Evolutionary conservation across 805 yeast species (phyloP), one percentile per base, ranked within the genome.

Genomic region (Pichia heedii): DNA sequence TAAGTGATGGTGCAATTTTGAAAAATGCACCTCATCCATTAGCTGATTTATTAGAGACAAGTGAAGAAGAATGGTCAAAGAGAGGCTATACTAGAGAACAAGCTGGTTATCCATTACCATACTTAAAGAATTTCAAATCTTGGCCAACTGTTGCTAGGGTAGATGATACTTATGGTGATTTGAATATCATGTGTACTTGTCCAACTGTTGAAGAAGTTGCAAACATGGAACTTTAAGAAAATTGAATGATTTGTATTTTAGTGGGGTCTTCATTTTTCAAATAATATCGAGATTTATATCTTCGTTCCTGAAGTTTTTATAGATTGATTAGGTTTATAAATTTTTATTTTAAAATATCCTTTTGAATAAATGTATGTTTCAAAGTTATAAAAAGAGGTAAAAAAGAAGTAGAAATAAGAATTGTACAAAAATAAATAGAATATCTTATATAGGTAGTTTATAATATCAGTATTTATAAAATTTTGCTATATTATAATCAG

Each of bases 61-160:
- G 61, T 32, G 76, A 71, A 49, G 65, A 60, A 18, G 94, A 83
- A 44, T 90, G 97, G 97, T 73, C 69, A 39, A 66, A 67, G 5
- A 77, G 98, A 61, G 94, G 96, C 2, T 93, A 93, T 67, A 73
- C 95, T 2, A 77, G 97, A 57, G 94, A 85, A 58, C 79, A 81
- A 62, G 98, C 98, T 9, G 97, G 93, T 13, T 93, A 78, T 62
- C 97, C 98, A 40, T 69, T 87, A 46, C 76, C 81, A n/a, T 77
- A 71, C 58, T 73, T 93, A 60, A 77, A 74, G 57, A 66, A 70
- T 22, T 71, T 80, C 63, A 93, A 93, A 66, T 84, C 88, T 61
- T 93, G 98, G 98, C 97, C 98, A 33, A 72, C 88, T 0, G 97
- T 89, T 36, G 75, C 95, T 11, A 79, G 98, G 63, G 74, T 90